Conservation (phyloP, 192 early-diverging fungal species). For the Ambispora gerdemannii region DNA sequence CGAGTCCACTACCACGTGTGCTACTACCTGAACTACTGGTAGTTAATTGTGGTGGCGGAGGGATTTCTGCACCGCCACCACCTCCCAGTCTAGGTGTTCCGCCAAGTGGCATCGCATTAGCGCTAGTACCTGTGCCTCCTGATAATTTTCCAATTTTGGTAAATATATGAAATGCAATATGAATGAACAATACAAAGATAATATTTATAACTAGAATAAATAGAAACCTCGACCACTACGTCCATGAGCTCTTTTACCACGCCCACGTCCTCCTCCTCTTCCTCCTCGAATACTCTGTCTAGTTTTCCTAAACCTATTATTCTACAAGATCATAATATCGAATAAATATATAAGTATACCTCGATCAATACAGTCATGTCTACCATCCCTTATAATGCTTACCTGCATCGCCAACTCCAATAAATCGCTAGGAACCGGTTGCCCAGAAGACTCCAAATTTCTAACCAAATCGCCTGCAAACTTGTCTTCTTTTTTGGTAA, state of each 20-base stretch:
- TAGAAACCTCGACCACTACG: slow-evolving; percentile 38
- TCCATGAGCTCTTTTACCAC: slow-evolving; percentile 48
- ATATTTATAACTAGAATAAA: too few species aligned
- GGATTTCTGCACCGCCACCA: slow-evolving; percentile 4
- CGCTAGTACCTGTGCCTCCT: slow-evolving; percentile 1
- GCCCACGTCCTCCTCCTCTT: slow-evolving; percentile 38
- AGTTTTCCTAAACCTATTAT: slow-evolving; percentile 58
- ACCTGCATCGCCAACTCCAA: slow-evolving; percentile 45
- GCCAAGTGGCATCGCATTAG: slow-evolving; percentile 24
- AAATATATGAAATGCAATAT: too few species aligned
- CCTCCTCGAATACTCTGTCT: slow-evolving; percentile 39
- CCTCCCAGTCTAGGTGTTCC: slow-evolving; percentile 4
- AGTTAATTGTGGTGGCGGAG: slow-evolving; percentile 21
- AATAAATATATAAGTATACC: background rate
- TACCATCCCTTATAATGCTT: slow-evolving; percentile 2
- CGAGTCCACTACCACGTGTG: background rate
- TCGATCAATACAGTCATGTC: background rate
- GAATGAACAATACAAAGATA: too few species aligned
- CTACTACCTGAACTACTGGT: background rate
- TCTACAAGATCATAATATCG: slow-evolving; percentile 40
- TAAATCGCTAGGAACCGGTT: slow-evolving; percentile 46
- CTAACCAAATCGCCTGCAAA: slow-evolving; percentile 63
- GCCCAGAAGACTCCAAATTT: slow-evolving; percentile 55
- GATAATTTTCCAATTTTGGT: too few species aligned
- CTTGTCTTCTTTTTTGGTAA: slow-evolving; percentile 62